A percentile compares a stretch with the other conserved stretches of the same genome.
Conservation (phyloP, 202 grass and related monocot genomes). For the Panicum virgatum region DNA sequence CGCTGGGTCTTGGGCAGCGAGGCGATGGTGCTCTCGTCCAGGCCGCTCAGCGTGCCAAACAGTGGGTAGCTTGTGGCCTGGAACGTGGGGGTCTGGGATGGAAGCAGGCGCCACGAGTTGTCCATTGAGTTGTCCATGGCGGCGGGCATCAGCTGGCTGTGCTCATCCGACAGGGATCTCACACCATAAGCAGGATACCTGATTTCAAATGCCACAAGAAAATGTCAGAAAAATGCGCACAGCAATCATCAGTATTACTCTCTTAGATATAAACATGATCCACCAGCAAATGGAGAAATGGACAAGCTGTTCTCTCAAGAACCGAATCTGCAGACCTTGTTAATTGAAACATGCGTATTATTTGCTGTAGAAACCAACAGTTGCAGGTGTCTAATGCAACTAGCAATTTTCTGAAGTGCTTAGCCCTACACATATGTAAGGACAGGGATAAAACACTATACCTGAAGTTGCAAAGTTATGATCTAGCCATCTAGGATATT, state of each 20-base stretch:
- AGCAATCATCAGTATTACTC: neutral
- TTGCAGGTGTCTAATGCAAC: neutral
- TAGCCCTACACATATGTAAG: neutral
- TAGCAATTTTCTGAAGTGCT: neutral
- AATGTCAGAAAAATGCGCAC: neutral
- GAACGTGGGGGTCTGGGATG: slow-evolving; percentile 34
- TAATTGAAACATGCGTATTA: neutral
- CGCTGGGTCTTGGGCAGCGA: slow-evolving; percentile 47
- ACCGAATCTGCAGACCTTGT: neutral
- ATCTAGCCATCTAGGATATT: neutral
- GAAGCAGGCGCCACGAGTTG: slow-evolving; percentile 50
- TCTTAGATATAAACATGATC: neutral
- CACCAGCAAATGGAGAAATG: neutral
- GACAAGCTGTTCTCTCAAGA: neutral
- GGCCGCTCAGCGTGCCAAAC: slow-evolving; percentile 36
- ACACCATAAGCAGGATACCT: slow-evolving; percentile 51
- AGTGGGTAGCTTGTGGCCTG: slow-evolving; percentile 49
- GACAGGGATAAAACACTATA: neutral
- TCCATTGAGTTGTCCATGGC: slow-evolving; percentile 42
- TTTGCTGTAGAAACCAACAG: neutral
- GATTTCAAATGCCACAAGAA: neutral
- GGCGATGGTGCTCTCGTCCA: slow-evolving; percentile 44
- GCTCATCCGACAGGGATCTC: slow-evolving; percentile 42
- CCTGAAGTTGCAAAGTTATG: neutral
- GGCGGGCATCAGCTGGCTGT: slow-evolving; percentile 32